Evolutionary conservation across 139 green algal genomes (phyloP).

Genomic region (Micromonas pusilla): DNA sequence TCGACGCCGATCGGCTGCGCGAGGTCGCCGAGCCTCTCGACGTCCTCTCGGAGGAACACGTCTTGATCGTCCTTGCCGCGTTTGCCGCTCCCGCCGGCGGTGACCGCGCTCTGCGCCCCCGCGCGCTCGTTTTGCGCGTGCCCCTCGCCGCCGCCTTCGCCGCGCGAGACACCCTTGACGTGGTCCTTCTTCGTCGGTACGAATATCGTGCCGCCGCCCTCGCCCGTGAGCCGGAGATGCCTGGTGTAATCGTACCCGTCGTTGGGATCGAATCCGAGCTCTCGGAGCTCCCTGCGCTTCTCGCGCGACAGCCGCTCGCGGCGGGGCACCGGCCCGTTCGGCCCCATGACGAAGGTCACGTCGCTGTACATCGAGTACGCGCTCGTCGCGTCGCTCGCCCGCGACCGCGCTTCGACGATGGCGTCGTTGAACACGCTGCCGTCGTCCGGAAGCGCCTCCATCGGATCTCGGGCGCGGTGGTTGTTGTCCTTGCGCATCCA

Average conservation of each 20-base stretch:
- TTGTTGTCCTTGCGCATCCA: constrained; percentile 9
- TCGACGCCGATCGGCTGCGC: background rate
- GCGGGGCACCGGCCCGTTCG: background rate
- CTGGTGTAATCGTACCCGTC: constrained; percentile 94
- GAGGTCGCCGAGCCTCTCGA: background rate
- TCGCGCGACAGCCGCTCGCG: constrained; percentile 6
- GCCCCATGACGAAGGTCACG: constrained; percentile 13
- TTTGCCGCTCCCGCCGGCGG: background rate
- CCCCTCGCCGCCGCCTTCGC: background rate
- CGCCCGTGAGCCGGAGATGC: constrained; percentile 53
- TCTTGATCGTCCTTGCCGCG: background rate
- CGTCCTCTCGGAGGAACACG: background rate
- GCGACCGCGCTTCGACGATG: background rate
- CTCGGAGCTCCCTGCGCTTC: constrained; percentile 27
- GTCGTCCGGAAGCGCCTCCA: background rate
- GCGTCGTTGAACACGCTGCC: constrained; percentile 1
- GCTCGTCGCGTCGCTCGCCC: constrained; percentile 4
- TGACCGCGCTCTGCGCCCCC: too few species aligned
- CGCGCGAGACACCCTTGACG: background rate
- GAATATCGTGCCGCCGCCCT: constrained; percentile 5
- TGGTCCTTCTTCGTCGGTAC: background rate
- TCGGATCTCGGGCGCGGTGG: background rate
- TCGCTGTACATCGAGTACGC: background rate
- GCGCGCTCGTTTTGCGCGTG: background rate
- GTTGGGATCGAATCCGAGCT: constrained; percentile 67